Evolutionary conservation across 176 grass and related monocot genomes (phyloP).

Genomic region (Thalia dealbata): DNA sequence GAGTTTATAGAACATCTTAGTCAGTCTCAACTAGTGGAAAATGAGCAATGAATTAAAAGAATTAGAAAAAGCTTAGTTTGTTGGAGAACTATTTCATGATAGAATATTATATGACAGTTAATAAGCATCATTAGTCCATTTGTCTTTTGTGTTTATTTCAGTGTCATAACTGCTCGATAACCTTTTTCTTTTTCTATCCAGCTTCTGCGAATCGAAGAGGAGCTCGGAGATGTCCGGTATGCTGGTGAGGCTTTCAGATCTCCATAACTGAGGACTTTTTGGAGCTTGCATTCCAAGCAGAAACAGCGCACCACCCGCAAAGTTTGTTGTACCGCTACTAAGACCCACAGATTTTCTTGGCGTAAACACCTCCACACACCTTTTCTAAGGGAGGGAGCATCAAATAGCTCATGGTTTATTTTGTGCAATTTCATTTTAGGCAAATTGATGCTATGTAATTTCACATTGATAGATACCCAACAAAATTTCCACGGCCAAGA

Average conservation of each 20-base stretch:
- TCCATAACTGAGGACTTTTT: constrained; percentile 17
- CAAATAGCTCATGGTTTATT: neutral
- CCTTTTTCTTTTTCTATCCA: constrained; percentile 17
- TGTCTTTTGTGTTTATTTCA: neutral
- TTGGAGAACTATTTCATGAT: too few species aligned
- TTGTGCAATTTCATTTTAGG: neutral
- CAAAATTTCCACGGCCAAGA: neutral
- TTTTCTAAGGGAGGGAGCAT: neutral
- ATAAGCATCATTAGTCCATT: neutral
- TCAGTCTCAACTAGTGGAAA: too few species aligned
- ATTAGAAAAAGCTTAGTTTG: too few species aligned
- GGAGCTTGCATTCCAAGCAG: neutral
- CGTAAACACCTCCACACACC: neutral
- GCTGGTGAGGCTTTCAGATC: constrained; percentile 85
- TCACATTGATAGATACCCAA: neutral
- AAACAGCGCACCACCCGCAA: too few species aligned
- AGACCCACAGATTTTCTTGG: neutral
- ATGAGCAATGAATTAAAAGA: too few species aligned
- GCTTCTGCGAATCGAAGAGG: constrained; percentile 88
- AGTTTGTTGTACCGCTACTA: neutral
- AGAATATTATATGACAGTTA: too few species aligned
- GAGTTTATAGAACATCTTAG: too few species aligned
- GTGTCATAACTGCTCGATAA: neutral
- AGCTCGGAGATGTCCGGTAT: constrained; percentile 73
- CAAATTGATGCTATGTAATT: neutral